phyloP scores from a whole-genome alignment of 1,139 yeast genomes.

The Pichia sp. region DNA sequence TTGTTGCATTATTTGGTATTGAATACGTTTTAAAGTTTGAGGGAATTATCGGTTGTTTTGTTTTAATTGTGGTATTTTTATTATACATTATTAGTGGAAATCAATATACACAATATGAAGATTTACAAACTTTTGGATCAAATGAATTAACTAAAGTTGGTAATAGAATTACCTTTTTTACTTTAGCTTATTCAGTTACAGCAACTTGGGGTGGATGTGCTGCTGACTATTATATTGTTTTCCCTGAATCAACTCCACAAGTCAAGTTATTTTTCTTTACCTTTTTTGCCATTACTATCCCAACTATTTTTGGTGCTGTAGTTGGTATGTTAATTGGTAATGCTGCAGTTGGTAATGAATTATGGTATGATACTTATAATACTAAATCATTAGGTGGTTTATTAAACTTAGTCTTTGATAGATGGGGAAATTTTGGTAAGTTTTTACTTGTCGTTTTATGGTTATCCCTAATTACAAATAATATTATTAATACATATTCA shows the following conservation, averaged over 20 bases:
- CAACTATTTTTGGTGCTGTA: conserved; percentile 74
- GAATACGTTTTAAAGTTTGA: conserved; percentile 64
- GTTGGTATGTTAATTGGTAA: conserved; percentile 68
- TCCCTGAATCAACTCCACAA: conserved; percentile 69
- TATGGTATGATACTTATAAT: conserved; percentile 57
- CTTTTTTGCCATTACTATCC: conserved; percentile 60
- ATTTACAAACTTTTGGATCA: conserved; percentile 36
- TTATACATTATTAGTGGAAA: conserved; percentile 63
- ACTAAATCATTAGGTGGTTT: conserved; percentile 74
- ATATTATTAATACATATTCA: conserved; percentile 75
- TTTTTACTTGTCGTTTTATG: conserved; percentile 63
- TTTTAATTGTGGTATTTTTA: conserved; percentile 58
- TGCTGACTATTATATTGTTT: conserved; percentile 75
- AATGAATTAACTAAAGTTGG: conserved; percentile 43
- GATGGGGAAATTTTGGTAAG: conserved; percentile 80
- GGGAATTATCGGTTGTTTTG: conserved; percentile 62
- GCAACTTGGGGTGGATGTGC: conserved; percentile 90
- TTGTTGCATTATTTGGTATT: conserved; percentile 73
- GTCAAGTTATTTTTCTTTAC: conserved; percentile 54
- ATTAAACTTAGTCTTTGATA: conserved; percentile 56
- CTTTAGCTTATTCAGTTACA: conserved; percentile 72
- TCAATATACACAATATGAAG: conserved; percentile 37
- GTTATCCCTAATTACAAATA: conserved; percentile 73
- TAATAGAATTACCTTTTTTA: conserved; percentile 66
- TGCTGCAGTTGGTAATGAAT: conserved; percentile 51